phyloP scores from a whole-genome alignment of 352 stramenopile genomes.

The Globisporangium barbulae region DNA sequence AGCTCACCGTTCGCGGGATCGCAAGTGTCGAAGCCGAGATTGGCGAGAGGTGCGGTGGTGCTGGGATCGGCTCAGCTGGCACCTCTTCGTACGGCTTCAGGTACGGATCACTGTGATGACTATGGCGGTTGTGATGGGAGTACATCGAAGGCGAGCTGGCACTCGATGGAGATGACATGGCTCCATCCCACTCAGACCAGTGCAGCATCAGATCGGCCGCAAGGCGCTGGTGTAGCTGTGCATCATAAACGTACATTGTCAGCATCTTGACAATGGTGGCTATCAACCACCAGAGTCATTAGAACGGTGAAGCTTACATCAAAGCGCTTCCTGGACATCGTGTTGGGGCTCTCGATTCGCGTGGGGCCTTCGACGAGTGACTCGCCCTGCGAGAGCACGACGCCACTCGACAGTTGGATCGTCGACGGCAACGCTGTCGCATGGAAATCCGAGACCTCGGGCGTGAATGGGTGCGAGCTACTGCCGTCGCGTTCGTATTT shows the following conservation, averaged over 20 bases:
- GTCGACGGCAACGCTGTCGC: slow-evolving; percentile 18
- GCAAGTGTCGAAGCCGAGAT: slow-evolving; percentile 29
- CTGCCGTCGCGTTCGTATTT: slow-evolving; percentile 5
- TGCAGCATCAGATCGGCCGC: slow-evolving; percentile 45
- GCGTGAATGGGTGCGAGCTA: slow-evolving; percentile 14
- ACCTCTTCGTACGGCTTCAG: slow-evolving; percentile 36
- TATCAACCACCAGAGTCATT: background rate
- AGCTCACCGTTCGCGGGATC: slow-evolving; percentile 40
- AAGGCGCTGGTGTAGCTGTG: slow-evolving; percentile 57
- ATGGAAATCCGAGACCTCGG: slow-evolving; percentile 25
- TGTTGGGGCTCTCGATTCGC: slow-evolving; percentile 33
- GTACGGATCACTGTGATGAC: background rate
- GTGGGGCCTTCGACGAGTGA: slow-evolving; percentile 35
- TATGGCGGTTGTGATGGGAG: slow-evolving; percentile 10
- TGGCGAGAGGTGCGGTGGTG: slow-evolving; percentile 33
- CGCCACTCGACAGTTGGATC: slow-evolving; percentile 36
- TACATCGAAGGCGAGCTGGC: slow-evolving; percentile 18
- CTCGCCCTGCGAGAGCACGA: slow-evolving; percentile 43
- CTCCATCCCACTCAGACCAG: slow-evolving; percentile 16
- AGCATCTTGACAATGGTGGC: background rate
- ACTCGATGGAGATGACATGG: slow-evolving; percentile 1
- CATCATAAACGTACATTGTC: background rate
- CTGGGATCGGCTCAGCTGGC: slow-evolving; percentile 31
- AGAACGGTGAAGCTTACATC: slow-evolving; percentile 28
- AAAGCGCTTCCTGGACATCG: slow-evolving; percentile 71